Base-by-base conservation (phyloP, 2,329 filamentous ascomycete genomes). In the Microsporum audouinii region DNA sequence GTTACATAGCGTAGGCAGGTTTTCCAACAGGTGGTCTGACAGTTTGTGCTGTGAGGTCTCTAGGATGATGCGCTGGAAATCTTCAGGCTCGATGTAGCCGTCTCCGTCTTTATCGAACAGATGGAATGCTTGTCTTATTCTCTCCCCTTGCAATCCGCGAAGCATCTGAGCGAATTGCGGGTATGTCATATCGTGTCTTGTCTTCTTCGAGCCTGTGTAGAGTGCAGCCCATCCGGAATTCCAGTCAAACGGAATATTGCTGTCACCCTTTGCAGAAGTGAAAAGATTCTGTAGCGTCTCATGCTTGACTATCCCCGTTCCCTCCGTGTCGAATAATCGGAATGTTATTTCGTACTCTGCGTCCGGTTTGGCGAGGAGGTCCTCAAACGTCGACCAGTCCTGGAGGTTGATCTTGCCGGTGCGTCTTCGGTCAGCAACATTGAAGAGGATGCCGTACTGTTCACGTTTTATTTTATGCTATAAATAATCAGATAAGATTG, bases 301-400 rank as follows among this genome's bases (percentile, higher is more conserved):
- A 71, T 92, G 96, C 73, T 91, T 92, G 70, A 99, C 90, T 57
- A 83, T 83, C 63, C 94, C 94, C 23, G 85, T 88, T 64, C 88
- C 84, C 58, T 92, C 86, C 68, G 89, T 82, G 71, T 97, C 92
- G 76, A 99, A 99, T 60, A 99, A 83, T 69, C 94, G 89, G 78
- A 97, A 99, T 14, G 94, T 92, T 69, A 99, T 96, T 76, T 97
- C 91, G 77, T 99, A 99, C 78, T 99, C 94, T 73, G 94, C 94
- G 71, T 97, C 94, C 64, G 94, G 88, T 77, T 96, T 97, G 67
- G 82, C 82, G 62, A 99, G 85, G 65, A 99, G 83, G 78, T 95
- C 95, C 78, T 96, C 89, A 76, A 97, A 99, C 65, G 88, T 87
- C 55, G 83, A 85, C 91, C 92, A 99, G 77, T 99, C 94, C 63